Evolutionary conservation across 108 stramenopile species (phyloP).

Genomic region (Aurantiochytrium sp.): DNA sequence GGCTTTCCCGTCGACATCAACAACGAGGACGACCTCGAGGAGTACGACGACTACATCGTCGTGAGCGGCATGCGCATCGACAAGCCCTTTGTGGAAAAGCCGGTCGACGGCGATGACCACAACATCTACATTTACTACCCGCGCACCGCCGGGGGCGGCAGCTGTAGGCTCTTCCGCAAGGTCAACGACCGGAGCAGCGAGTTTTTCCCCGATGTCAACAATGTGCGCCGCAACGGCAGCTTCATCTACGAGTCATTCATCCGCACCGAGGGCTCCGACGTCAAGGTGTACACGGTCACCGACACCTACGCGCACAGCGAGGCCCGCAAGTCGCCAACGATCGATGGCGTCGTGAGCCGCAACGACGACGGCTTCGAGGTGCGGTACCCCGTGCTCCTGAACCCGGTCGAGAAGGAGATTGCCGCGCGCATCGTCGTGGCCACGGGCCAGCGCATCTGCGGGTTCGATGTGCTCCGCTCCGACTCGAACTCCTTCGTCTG

Average conservation of each 20-base stretch:
- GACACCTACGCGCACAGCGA: conserved; percentile 98
- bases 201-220: conserved; percentile 85
- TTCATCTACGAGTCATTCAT: conserved; percentile 97
- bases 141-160: conserved; percentile 86
- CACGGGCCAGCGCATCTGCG: conserved; percentile 93
- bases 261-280: conserved; percentile 94
- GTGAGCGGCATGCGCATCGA: conserved; percentile 82
- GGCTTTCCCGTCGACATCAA: background rate
- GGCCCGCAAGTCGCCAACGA: conserved; percentile 88
- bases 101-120: conserved; percentile 97
- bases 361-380: conserved; percentile 91
- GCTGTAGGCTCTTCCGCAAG: conserved; percentile 90
- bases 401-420: conserved; percentile 87
- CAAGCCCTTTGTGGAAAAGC: conserved; percentile 99
- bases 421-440: conserved; percentile 78
- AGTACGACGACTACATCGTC: conserved; percentile 89
- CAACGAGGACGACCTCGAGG: conserved; percentile 51
- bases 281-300: conserved; percentile 97
- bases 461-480: conserved; percentile 87
- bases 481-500: conserved; percentile 81
- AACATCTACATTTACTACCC: conserved; percentile 97
- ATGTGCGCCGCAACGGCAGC: conserved; percentile 80
- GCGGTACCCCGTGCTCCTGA: conserved; percentile 90
- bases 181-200: conserved; percentile 77
- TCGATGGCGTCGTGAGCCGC: conserved; percentile 94